phyloP scores from a whole-genome alignment of 306 rosid genomes.

The Delonix regia region DNA sequence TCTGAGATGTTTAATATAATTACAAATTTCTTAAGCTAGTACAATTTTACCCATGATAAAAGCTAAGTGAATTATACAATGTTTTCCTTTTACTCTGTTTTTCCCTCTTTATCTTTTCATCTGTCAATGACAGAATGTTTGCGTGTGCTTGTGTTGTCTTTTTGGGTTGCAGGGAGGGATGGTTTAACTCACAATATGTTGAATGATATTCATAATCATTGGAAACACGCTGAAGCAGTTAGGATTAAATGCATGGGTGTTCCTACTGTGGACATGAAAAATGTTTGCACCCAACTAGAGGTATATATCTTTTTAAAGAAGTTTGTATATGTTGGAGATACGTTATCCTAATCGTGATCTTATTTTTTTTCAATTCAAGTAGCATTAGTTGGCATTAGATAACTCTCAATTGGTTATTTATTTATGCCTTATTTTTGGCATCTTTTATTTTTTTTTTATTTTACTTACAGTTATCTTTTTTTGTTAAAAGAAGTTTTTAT shows the following conservation, averaged over 20 bases:
- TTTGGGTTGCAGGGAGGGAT: constrained; percentile 73
- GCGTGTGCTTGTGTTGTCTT: background rate
- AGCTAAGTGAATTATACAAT: constrained; percentile 17
- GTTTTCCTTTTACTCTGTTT: background rate
- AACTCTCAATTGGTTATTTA: too few species aligned
- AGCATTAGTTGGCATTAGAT: too few species aligned
- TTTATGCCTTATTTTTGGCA: too few species aligned
- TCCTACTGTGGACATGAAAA: constrained; percentile 92
- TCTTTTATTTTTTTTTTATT: too few species aligned
- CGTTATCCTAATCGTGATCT: too few species aligned
- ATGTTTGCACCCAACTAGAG: constrained; percentile 84
- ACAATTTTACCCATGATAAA: background rate
- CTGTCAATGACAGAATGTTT: constrained; percentile 18
- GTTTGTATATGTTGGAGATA: too few species aligned
- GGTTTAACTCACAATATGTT: constrained; percentile 97
- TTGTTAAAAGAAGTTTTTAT: too few species aligned
- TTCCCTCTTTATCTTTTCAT: constrained; percentile 1
- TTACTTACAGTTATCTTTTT: too few species aligned
- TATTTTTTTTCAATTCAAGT: too few species aligned
- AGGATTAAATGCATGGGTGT: constrained; percentile 93
- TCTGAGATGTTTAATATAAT: background rate
- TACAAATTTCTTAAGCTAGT: background rate
- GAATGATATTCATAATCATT: constrained; percentile 77
- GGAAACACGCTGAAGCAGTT: constrained; percentile 81
- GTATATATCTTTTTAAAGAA: constrained; percentile 39